Evolutionary conservation across 2,329 filamentous ascomycete species (phyloP).

Genomic region (Biscogniauxia marginata): DNA sequence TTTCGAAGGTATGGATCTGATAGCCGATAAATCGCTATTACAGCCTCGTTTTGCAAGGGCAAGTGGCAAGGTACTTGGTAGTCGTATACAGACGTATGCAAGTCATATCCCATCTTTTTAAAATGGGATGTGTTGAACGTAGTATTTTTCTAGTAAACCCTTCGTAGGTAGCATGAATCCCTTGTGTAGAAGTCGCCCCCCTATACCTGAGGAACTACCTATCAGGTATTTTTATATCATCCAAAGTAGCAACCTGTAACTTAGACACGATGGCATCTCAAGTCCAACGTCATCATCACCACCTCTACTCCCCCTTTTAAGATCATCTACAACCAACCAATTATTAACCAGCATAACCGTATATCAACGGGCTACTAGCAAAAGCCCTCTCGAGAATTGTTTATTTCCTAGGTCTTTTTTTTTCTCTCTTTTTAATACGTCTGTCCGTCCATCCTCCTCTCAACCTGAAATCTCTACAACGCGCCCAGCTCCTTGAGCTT

Average conservation of each 20-base stretch:
- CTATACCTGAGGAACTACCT: not conserved
- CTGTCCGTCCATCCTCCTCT: not conserved
- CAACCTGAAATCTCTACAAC: slow-evolving; percentile 52
- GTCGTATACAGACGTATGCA: too few relatives aligned
- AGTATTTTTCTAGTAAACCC: slow-evolving; percentile 4
- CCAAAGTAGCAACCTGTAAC: not conserved
- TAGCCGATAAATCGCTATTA: not conserved
- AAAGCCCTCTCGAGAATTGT: not conserved
- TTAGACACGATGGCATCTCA: not conserved
- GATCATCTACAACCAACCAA: not conserved
- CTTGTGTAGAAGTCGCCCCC: not conserved
- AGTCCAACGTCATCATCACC: not conserved
- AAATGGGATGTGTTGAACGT: slow-evolving; percentile 3
- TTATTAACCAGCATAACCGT: not conserved
- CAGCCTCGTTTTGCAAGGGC: too few relatives aligned
- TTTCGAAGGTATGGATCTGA: too few relatives aligned
- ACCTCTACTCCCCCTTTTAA: not conserved
- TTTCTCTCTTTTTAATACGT: not conserved
- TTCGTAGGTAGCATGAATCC: not conserved
- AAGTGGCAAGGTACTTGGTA: too few relatives aligned
- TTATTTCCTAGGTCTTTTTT: not conserved
- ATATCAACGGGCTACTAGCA: not conserved
- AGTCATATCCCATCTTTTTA: too few relatives aligned
- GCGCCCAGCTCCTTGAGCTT: slow-evolving; percentile 97
- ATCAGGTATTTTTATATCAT: not conserved